Evolutionary conservation across 148 eudicot species (phyloP).

Genomic region (Fagopyrum esculentum): DNA sequence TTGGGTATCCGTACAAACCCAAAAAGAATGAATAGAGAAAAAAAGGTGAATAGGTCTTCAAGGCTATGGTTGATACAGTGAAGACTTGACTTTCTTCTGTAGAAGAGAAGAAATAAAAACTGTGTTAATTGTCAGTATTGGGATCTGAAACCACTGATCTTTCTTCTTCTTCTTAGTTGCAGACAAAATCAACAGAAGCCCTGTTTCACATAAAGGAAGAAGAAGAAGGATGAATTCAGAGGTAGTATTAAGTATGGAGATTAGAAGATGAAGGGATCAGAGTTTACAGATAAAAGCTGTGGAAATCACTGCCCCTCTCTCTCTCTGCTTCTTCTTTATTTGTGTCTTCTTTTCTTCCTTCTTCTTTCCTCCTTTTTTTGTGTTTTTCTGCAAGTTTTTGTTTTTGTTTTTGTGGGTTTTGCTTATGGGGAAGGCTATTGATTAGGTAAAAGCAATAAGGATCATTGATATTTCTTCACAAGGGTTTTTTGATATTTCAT

Average conservation of each 20-base stretch:
- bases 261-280: slow-evolving; percentile 4
- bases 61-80: background rate
- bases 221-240: slow-evolving; percentile 1
- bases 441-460: slow-evolving; percentile 7
- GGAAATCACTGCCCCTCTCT: slow-evolving; percentile 15
- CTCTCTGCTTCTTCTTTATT: slow-evolving; percentile 12
- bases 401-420: background rate
- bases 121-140: background rate
- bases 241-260: slow-evolving; percentile 18
- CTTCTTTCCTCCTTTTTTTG: background rate
- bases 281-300: slow-evolving; percentile 18
- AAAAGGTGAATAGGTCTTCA: background rate
- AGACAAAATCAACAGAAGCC: background rate
- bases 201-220: background rate
- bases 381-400: slow-evolving; percentile 2
- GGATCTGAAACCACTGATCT: slow-evolving; percentile 7
- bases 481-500: background rate
- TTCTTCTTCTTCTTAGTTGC: slow-evolving; percentile 1
- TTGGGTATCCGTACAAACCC: background rate
- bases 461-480: background rate
- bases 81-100: slow-evolving; percentile 8
- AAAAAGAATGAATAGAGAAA: background rate
- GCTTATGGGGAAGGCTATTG: slow-evolving; percentile 7
- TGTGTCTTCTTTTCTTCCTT: background rate
- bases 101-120: background rate